These are phyloP conservation scores for Chenopodium quinoa DNA, from an alignment of 148 eudicot genomes.

Conservation along the genomic window DNA sequence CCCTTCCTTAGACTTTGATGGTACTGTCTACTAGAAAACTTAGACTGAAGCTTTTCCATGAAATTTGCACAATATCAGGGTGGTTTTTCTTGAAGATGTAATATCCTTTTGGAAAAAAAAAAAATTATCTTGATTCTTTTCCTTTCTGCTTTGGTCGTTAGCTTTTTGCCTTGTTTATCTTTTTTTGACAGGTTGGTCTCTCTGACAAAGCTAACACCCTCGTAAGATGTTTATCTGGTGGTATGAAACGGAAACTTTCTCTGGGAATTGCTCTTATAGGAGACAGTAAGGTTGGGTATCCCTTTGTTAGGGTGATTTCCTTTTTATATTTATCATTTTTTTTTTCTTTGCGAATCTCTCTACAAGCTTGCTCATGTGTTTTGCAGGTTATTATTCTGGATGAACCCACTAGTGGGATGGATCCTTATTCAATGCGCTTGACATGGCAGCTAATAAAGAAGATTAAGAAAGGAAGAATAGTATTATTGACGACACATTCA, in stretches of 20 bases:
- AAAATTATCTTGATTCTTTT: background rate
- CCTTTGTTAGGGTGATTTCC: constrained; percentile 16
- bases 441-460: constrained; percentile 95
- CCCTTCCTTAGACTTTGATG: background rate
- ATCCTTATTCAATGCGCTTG: constrained; percentile 98
- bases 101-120: background rate
- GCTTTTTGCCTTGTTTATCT: constrained; percentile 1
- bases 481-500: constrained; percentile 91
- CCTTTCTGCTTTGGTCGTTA: background rate
- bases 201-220: constrained; percentile 79
- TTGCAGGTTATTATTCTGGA: constrained; percentile 85
- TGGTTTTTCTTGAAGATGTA: background rate
- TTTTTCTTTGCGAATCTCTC: constrained; percentile 10
- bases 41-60: background rate
- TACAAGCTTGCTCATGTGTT: constrained; percentile 16
- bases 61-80: background rate
- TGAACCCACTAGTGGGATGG: constrained; percentile 99
- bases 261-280: constrained; percentile 93
- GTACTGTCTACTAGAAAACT: background rate
- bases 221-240: constrained; percentile 93
- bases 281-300: constrained; percentile 72
- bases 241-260: constrained; percentile 96
- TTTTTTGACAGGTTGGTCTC: constrained; percentile 74
- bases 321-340: constrained; percentile 7
- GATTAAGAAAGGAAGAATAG: constrained; percentile 87